Conservation (phyloP, 768 basidiomycete species). For the Suillus spraguei region DNA sequence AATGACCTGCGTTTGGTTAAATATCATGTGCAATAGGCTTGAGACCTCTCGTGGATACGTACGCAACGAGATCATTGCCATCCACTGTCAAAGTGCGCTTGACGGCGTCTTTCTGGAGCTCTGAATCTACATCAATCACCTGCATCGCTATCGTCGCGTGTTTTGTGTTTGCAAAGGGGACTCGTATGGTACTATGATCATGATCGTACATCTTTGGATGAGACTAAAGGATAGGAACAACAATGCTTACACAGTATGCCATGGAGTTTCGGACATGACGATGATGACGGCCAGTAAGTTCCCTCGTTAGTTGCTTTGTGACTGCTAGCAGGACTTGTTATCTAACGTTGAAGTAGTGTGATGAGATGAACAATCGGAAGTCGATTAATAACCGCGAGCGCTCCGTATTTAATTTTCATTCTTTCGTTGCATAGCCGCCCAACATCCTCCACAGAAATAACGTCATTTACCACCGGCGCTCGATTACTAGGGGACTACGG, state of each 20-base stretch:
- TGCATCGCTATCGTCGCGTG: conserved; percentile 84
- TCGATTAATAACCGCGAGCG: not conserved
- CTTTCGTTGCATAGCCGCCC: not conserved
- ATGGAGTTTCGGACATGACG: conserved; percentile 34
- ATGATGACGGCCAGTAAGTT: conserved; percentile 10
- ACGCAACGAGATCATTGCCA: conserved; percentile 76
- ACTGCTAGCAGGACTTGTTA: not conserved
- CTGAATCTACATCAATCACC: conserved; percentile 84
- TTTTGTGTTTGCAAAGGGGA: conserved; percentile 73
- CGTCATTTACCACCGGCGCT: not conserved
- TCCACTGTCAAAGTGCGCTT: conserved; percentile 70
- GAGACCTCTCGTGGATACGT: conserved; percentile 32
- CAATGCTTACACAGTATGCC: conserved; percentile 58
- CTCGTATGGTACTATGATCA: conserved; percentile 57
- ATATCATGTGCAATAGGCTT: not conserved
- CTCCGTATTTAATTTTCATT: not conserved
- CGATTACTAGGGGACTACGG: not conserved
- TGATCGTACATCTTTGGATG: conserved; percentile 13
- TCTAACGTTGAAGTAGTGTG: not conserved
- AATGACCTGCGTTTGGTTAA: conserved; percentile 53
- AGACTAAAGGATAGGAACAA: not conserved
- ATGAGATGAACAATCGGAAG: not conserved
- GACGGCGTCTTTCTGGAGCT: conserved; percentile 82
- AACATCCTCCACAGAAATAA: not conserved
- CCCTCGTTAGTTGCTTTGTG: not conserved